Base-by-base conservation (phyloP, 2,329 filamentous ascomycete species). In the Cladobotryum mycophilum region DNA sequence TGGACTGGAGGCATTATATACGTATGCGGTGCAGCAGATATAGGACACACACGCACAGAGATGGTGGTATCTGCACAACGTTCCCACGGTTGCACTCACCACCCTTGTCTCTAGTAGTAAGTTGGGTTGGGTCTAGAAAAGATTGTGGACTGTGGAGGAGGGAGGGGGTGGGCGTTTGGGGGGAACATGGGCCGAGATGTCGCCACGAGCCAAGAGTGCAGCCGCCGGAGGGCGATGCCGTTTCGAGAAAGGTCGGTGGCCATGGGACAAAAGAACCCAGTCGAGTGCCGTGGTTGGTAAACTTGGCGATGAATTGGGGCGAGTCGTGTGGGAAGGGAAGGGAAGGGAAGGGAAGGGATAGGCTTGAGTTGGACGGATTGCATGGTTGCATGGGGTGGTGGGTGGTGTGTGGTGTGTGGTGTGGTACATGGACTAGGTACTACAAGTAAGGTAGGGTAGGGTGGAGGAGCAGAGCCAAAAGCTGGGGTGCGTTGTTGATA, bases 211-310 rank as follows among this genome's bases (percentile, higher is more conserved):
- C 55, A 60, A 56, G 58, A 41, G 54, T 33, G 40, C 40, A 53
- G 54, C 46, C 52, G 49, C 55, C 58, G 58, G 58, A 57, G 54
- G 48, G 46, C 49, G 50, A 53, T 59, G 25, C 58, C 54, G 45
- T 48, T 54, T 58, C 51, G 34, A 51, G 58, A 41, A 42, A 54
- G 52, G 57, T 30, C 52, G 45, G 44, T 47, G 51, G 44, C 47
- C 48, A 47, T 25, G 46, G 37, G 38, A 55, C 57, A 59, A 59
- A 58, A 59, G 56, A 59, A 52, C 55, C 55, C 51, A 41, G 52
- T 35, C 48, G 42, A 49, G 3, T 51, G 48, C 46, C 48, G 53
- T 43, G 48, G 40, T 48, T 43, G 49, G 22, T 43, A 51, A 18
- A 35, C 41, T 37, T n/a, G 22, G 14, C 13, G n/a, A 15, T 45